Evolutionary conservation across 192 early-diverging fungal genomes (phyloP).

Genomic region (Globomyces pollinis-pini): DNA sequence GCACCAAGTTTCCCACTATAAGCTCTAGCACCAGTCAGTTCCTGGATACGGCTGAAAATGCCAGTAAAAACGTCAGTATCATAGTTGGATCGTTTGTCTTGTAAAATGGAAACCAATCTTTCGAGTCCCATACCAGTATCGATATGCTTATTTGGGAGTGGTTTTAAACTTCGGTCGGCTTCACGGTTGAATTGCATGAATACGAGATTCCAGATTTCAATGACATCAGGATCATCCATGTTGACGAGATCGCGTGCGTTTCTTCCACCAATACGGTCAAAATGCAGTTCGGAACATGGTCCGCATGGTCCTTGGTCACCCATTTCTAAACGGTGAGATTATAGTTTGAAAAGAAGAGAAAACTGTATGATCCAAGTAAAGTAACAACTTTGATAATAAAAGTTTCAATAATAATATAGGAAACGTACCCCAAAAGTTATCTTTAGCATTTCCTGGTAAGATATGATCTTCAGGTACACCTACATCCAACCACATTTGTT

Average conservation of each 20-base stretch:
- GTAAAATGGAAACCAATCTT: constrained; percentile 88
- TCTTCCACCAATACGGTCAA: constrained; percentile 91
- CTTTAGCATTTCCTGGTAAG: constrained; percentile 81
- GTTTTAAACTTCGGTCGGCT: constrained; percentile 71
- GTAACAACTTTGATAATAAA: not conserved
- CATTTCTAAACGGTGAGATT: no score
- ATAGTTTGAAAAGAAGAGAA: not conserved
- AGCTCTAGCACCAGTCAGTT: constrained; percentile 72
- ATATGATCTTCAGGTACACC: constrained; percentile 78
- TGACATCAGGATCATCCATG: constrained; percentile 92
- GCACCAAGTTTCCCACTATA: constrained; percentile 84
- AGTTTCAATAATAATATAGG: constrained; percentile 11
- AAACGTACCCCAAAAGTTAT: constrained; percentile 99
- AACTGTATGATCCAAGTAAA: not conserved
- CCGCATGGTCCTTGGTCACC: constrained; percentile 96
- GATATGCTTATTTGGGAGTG: constrained; percentile 92
- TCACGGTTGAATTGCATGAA: constrained; percentile 99
- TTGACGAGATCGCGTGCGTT: constrained; percentile 86
- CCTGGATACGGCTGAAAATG: constrained; percentile 74
- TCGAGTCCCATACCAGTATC: constrained; percentile 98
- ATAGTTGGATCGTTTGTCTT: constrained; percentile 94
- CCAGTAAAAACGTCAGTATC: constrained; percentile 91
- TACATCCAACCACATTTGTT: constrained; percentile 81
- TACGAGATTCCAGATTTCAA: constrained; percentile 99
- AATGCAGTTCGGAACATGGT: constrained; percentile 97